Evolutionary conservation across 106 monocot species (phyloP), one percentile per base, ranked within the genome.

Genomic region (Triglochin maritima): DNA sequence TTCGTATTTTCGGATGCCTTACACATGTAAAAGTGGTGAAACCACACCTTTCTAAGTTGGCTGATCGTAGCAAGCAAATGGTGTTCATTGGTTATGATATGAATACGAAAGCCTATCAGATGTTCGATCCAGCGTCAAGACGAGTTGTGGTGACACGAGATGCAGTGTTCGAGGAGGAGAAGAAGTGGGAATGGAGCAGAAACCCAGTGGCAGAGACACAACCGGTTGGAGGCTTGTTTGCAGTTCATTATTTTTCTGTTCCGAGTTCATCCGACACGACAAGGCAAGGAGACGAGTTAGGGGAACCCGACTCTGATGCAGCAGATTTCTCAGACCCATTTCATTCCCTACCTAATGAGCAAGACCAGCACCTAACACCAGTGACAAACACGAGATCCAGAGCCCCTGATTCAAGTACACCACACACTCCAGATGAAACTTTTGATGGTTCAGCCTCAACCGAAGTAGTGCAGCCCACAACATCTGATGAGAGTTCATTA

Each of bases 1-100:
- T 79, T 4, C 52, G 69, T 58, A 50, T 64, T 2, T 73, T 79
- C 62, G 79, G 68, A 10, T 69, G 73, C 49, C 47, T 69, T 43
- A 41, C 63, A 13, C 13, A 73, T 54, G 69, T 52, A 6, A 61
- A 70, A 15, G 55, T 65, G 8, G 9, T 50, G 10, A n/a, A 17
- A 4, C 47, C 49, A n/a, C 60, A 57, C 7, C 60, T 49, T 42
- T 64, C 12, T 9, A 71, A 77, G 65, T 57, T 71, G 4, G 71
- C 71, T 57, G 77, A 77, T 11, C 17, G 61, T 10, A 71, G 58
- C 13, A 3, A 41, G 9, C 4, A 9, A 45, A 17, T 59, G 15
- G 49, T 65, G 0, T 29, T 65, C 11, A 3, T 77, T 4, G 71
- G 77, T 16, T 44, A 46, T 42, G 62, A 54, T 29, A 16, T 15